Conservation (phyloP, 1,284 basidiomycete genomes). For the Kwoniella shivajii region DNA sequence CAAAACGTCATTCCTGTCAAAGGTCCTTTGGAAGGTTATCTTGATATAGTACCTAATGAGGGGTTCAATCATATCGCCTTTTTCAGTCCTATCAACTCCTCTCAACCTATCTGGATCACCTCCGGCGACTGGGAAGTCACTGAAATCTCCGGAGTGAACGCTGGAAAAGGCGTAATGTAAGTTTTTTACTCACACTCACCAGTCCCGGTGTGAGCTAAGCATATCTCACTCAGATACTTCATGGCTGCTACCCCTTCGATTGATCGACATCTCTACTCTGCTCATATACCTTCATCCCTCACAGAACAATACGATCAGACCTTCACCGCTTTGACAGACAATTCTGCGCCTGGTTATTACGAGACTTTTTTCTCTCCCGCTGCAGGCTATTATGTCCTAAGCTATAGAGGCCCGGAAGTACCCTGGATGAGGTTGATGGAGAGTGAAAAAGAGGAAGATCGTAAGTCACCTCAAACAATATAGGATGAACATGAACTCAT, state of each 20-base stretch:
- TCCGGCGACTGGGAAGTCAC: conserved; percentile 88
- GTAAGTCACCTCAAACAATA: conserved; percentile 1
- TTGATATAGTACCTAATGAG: conserved; percentile 81
- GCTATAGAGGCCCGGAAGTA: conserved; percentile 76
- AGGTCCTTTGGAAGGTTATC: conserved; percentile 65
- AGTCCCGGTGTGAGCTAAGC: conserved; percentile 10
- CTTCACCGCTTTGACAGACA: conserved; percentile 67
- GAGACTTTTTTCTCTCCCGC: conserved; percentile 74
- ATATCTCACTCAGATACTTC: conserved; percentile 68
- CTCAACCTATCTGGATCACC: conserved; percentile 77
- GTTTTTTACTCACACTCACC: conserved; percentile 43
- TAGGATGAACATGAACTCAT: neutral
- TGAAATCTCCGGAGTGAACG: conserved; percentile 72
- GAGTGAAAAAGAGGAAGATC: conserved; percentile 30
- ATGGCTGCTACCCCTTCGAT: conserved; percentile 79
- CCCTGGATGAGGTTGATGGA: conserved; percentile 84
- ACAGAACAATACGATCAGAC: conserved; percentile 30
- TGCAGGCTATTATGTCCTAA: conserved; percentile 80
- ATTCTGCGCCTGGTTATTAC: conserved; percentile 65
- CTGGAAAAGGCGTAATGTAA: conserved; percentile 69
- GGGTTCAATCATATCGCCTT: conserved; percentile 89
- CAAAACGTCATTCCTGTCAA: conserved; percentile 54
- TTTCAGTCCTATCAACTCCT: conserved; percentile 72
- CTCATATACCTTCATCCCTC: conserved; percentile 61
- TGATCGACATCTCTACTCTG: conserved; percentile 80